Conservation (phyloP, 345 rosid genomes). For the Gossypium rotundifolium region DNA sequence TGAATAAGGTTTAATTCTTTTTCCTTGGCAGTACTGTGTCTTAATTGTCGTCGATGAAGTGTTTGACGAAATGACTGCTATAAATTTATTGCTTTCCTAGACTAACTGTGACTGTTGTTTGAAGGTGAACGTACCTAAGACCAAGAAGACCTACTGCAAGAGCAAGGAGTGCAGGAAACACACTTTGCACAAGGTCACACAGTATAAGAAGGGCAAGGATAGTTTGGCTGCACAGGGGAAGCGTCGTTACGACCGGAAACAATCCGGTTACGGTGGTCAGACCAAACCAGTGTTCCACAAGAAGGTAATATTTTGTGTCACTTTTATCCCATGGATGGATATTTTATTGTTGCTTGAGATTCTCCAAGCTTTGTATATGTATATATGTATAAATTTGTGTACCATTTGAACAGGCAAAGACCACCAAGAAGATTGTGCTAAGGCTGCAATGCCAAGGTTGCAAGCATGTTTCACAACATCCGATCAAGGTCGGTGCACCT, state of each 20-base stretch:
- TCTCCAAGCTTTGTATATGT: background rate
- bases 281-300: slow-evolving; percentile 91
- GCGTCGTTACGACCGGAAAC: slow-evolving; percentile 82
- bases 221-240: slow-evolving; percentile 85
- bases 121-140: slow-evolving; percentile 87
- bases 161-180: slow-evolving; percentile 68
- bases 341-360: background rate
- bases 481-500: slow-evolving; percentile 50
- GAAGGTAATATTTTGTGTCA: slow-evolving; percentile 41
- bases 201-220: slow-evolving; percentile 87
- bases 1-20: background rate
- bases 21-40: background rate
- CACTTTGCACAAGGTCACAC: slow-evolving; percentile 86
- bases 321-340: background rate
- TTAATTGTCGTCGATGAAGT: background rate
- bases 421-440: slow-evolving; percentile 88
- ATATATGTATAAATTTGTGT: background rate
- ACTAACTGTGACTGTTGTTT: background rate
- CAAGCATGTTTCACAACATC: slow-evolving; percentile 81
- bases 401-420: slow-evolving; percentile 50
- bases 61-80: background rate
- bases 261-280: slow-evolving; percentile 90
- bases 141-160: slow-evolving; percentile 78
- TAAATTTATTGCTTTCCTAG: background rate
- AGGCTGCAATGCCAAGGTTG: slow-evolving; percentile 88